These are phyloP conservation scores for Alternaria arborescens DNA, from an alignment of 2,329 filamentous ascomycete genomes.

Conservation along the genomic window DNA sequence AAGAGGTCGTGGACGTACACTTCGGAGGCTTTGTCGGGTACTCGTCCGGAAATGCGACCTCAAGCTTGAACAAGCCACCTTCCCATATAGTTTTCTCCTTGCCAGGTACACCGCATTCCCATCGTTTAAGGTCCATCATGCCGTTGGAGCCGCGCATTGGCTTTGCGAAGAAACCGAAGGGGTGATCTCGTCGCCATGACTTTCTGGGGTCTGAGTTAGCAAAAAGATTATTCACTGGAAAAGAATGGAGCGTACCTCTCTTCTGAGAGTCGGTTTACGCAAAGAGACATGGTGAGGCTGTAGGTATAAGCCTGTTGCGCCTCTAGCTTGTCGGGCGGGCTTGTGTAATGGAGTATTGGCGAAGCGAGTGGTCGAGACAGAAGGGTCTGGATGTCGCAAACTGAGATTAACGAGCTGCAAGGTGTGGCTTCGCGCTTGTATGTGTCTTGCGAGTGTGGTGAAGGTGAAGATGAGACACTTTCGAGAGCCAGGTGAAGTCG, in stretches of 20 bases:
- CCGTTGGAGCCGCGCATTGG: slow-evolving; percentile 81
- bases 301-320: slow-evolving; percentile 17
- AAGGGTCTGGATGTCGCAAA: background rate
- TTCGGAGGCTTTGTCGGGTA: slow-evolving; percentile 99
- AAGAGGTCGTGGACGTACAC: slow-evolving; percentile 68
- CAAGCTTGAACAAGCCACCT: slow-evolving; percentile 95
- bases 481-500: slow-evolving; percentile 23
- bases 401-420: background rate
- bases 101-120: slow-evolving; percentile 96
- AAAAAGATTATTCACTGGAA: background rate
- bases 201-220: slow-evolving; percentile 68
- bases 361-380: background rate
- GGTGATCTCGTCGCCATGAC: slow-evolving; percentile 96
- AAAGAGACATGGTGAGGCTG: slow-evolving; percentile 75
- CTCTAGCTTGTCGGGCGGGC: background rate
- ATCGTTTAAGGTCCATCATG: slow-evolving; percentile 88
- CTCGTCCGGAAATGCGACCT: slow-evolving; percentile 92
- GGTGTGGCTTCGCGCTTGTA: slow-evolving; percentile 11
- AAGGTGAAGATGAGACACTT: slow-evolving; percentile 24
- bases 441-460: slow-evolving; percentile 10
- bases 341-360: background rate
- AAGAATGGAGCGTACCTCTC: slow-evolving; percentile 41
- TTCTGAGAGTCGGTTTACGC: slow-evolving; percentile 72
- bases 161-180: slow-evolving; percentile 96
- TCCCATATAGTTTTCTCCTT: slow-evolving; percentile 98